Conservation (phyloP, 192 early-diverging fungal genomes). For the Backusella morwellensis region DNA sequence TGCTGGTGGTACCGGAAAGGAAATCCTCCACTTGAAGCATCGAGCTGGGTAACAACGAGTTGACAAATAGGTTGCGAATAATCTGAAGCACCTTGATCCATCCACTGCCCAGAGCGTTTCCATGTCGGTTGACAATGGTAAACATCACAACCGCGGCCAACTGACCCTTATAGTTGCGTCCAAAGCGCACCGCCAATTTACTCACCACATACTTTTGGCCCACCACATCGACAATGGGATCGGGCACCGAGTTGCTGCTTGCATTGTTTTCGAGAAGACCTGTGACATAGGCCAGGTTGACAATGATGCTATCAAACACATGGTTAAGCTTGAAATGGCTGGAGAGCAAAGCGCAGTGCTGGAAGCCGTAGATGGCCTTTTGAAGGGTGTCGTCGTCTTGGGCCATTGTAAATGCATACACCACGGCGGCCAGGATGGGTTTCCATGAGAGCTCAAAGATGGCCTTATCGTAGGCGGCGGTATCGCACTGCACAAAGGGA, state of each 20-base stretch:
- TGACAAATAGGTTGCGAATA: constrained; percentile 78
- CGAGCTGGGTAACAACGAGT: constrained; percentile 63
- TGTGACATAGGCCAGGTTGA: constrained; percentile 71
- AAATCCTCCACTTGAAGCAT: constrained; percentile 77
- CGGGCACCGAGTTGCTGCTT: constrained; percentile 40
- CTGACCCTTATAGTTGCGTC: constrained; percentile 86
- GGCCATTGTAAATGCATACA: constrained; percentile 80
- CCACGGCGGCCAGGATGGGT: constrained; percentile 74
- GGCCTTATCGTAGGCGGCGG: constrained; percentile 72
- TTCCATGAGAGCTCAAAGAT: constrained; percentile 77
- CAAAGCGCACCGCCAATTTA: constrained; percentile 78
- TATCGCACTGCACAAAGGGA: constrained; percentile 55
- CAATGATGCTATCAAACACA: constrained; percentile 79
- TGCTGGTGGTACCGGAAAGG: constrained; percentile 60
- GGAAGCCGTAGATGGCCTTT: constrained; percentile 79
- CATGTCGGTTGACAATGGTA: constrained; percentile 65
- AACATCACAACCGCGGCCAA: constrained; percentile 88
- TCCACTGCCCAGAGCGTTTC: constrained; percentile 61
- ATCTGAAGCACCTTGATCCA: constrained; percentile 77
- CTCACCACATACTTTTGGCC: constrained; percentile 55
- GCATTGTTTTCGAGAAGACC: constrained; percentile 51
- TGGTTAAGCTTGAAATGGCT: constrained; percentile 70
- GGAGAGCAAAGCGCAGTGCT: constrained; percentile 70
- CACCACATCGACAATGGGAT: constrained; percentile 46
- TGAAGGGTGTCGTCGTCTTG: constrained; percentile 75